A percentile compares a stretch with the other conserved stretches of the same genome.
These are phyloP conservation scores for Vinca minor DNA, from an alignment of 257 asterid genomes.

Conservation along the genomic window DNA sequence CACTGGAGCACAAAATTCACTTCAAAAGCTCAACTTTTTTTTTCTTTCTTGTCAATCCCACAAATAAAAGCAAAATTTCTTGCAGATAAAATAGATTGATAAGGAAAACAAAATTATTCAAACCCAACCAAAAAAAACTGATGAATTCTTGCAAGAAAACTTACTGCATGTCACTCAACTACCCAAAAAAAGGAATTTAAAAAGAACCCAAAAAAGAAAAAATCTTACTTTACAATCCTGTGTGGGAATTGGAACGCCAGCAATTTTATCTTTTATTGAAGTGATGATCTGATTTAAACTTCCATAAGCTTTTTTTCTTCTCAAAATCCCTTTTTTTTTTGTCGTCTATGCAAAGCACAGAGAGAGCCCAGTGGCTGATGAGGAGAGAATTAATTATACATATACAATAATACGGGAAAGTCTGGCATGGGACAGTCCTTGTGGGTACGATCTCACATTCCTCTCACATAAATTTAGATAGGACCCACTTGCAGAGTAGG, in stretches of 20 bases:
- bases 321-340: slow-evolving; percentile 9
- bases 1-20: no score
- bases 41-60: no score
- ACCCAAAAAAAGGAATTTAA: background rate
- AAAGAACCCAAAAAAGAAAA: no score
- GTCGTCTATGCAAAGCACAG: background rate
- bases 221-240: background rate
- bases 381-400: background rate
- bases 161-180: slow-evolving; percentile 2
- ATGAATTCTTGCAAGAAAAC: background rate
- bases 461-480: no score
- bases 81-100: background rate
- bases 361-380: background rate
- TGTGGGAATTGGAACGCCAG: background rate
- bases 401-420: no score
- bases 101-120: background rate
- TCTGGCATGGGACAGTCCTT: no score
- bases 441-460: no score
- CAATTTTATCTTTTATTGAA: background rate
- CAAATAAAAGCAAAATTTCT: background rate
- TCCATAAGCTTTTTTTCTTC: no score
- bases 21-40: no score
- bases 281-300: slow-evolving; percentile 8
- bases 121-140: background rate
- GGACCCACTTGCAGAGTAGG: no score